phyloP scores from a whole-genome alignment of 768 basidiomycete species.

The Fibroporia radiculosa region DNA sequence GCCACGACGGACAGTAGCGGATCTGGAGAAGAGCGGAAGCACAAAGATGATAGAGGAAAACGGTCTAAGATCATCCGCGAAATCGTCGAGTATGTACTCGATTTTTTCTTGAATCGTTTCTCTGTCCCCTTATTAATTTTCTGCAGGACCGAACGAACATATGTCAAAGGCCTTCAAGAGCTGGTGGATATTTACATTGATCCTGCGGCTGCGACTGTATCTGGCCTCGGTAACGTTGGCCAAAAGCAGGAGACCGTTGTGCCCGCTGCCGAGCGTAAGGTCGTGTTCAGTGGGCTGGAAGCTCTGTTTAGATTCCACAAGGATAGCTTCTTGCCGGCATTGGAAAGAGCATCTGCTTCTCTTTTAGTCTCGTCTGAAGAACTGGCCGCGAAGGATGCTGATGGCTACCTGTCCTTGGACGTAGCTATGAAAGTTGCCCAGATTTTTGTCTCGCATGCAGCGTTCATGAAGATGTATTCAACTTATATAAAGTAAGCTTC shows the following conservation, averaged over 20 bases:
- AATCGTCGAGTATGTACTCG: conserved; percentile 71
- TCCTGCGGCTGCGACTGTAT: conserved; percentile 67
- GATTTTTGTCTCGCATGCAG: conserved; percentile 89
- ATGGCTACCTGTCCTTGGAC: conserved; percentile 64
- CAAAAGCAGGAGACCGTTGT: conserved; percentile 79
- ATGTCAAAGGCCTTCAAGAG: conserved; percentile 90
- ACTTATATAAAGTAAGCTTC: conserved; percentile 87
- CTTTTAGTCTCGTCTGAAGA: conserved; percentile 45
- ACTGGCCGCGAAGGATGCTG: conserved; percentile 47
- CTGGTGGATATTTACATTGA: conserved; percentile 93
- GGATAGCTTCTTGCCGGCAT: conserved; percentile 85
- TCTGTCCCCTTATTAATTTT: conserved; percentile 12
- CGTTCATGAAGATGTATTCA: conserved; percentile 99
- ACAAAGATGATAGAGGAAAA: conserved; percentile 86
- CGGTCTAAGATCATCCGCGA: conserved; percentile 81
- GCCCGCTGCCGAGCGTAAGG: conserved; percentile 76
- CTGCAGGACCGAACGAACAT: conserved; percentile 84
- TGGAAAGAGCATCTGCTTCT: conserved; percentile 71
- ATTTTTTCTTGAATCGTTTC: conserved; percentile 2
- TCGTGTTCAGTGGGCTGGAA: conserved; percentile 90
- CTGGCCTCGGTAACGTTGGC: conserved; percentile 60
- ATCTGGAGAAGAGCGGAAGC: conserved; percentile 74
- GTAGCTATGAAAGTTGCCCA: conserved; percentile 79
- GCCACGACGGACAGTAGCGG: conserved; percentile 69
- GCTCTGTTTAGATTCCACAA: conserved; percentile 88